Evolutionary conservation across 2,329 filamentous ascomycete species (phyloP), one percentile per base, ranked within the genome.

Genomic region (Colletotrichum nymphaeae): DNA sequence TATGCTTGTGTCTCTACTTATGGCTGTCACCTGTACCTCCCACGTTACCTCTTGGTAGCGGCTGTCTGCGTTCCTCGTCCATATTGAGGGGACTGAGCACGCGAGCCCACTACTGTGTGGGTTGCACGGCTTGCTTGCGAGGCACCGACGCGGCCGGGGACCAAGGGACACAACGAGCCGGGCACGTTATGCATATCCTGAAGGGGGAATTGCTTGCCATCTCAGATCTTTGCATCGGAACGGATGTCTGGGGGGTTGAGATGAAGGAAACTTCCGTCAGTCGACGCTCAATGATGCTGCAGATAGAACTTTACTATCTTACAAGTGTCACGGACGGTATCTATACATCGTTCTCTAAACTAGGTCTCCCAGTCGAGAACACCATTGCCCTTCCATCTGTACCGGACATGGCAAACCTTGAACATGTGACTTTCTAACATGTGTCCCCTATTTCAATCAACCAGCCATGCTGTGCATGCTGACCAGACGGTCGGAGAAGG

Each of bases 201-300:
- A 62, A 62, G 56, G 16, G 35, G 46, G 22, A 57, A 28, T 67
- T 9, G 8, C 11, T 49, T n/a, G 24, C 35, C 42, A 37, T 53
- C 53, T 63, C 57, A 37, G 42, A 62, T 71, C 63, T n/a, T 32
- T 32, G n/a, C 6, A 26, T n/a, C 28, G 24, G 26, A 5, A 35
- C 9, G 9, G 7, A 22, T 14, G 22, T 24, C 49, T 52, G 59
- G 59, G 24, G 30, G 37, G 35, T 58, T 69, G 52, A 69, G 67
- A 69, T 52, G 59, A 37, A 35, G 35, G 30, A 65, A 69, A 63
- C 42, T 63, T 63, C 49, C 49, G 57, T 30, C 65, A 68, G 37
- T 59, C 49, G 24, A 37, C 42, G n/a, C 42, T n/a, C 19, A n/a
- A 22, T 22, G 24, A 46, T 26, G 7, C 24, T 12, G 14, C 5